These are phyloP conservation scores for Avena atlantica DNA, from an alignment of 176 grass and related monocot genomes.

Conservation along the genomic window DNA sequence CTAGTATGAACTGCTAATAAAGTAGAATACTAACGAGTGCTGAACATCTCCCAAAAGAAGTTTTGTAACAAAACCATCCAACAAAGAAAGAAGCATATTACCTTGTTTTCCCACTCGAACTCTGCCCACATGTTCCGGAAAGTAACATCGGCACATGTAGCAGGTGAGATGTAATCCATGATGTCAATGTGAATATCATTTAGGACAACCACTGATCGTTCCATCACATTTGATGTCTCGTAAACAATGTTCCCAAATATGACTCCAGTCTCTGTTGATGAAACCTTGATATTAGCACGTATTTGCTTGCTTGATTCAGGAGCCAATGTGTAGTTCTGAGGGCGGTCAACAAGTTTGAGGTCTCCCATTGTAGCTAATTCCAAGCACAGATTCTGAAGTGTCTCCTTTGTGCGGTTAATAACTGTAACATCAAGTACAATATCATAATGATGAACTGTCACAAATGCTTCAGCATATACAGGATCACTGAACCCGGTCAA, in stretches of 20 bases:
- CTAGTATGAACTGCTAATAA: background rate
- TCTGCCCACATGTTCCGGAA: slow-evolving; percentile 81
- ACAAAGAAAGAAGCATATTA: slow-evolving; percentile 35
- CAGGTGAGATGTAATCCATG: slow-evolving; percentile 78
- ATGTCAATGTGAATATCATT: slow-evolving; percentile 81
- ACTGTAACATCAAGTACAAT: slow-evolving; percentile 70
- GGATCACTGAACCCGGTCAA: slow-evolving; percentile 71
- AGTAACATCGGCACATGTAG: slow-evolving; percentile 56
- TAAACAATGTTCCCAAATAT: slow-evolving; percentile 77
- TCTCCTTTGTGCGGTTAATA: slow-evolving; percentile 69
- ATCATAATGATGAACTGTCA: slow-evolving; percentile 74
- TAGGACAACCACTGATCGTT: slow-evolving; percentile 65
- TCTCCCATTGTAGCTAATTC: slow-evolving; percentile 74
- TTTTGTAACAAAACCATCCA: background rate
- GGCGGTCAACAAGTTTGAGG: slow-evolving; percentile 66
- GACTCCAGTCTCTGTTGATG: slow-evolving; percentile 67
- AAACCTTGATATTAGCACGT: slow-evolving; percentile 70
- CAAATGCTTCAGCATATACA: slow-evolving; percentile 71
- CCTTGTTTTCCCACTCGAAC: slow-evolving; percentile 82
- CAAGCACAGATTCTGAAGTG: slow-evolving; percentile 74
- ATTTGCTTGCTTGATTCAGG: slow-evolving; percentile 69
- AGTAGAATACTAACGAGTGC: background rate
- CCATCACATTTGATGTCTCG: slow-evolving; percentile 68
- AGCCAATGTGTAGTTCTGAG: slow-evolving; percentile 68
- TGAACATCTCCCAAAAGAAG: background rate